Evolutionary conservation across 768 basidiomycete genomes (phyloP).

Genomic region (Phylloporus sp.): DNA sequence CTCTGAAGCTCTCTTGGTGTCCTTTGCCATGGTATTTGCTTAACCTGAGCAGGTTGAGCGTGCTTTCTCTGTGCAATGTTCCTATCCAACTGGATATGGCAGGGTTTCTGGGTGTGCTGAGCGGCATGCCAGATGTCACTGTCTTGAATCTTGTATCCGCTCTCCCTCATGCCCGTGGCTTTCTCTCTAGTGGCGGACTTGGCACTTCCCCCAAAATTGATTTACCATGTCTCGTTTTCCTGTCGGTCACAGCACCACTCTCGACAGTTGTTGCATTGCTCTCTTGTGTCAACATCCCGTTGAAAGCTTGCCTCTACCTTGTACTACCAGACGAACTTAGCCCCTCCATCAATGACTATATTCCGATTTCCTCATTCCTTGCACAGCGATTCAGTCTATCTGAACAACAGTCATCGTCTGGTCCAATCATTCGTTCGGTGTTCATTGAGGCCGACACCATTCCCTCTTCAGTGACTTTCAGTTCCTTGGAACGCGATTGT

Average conservation of each 20-base stretch:
- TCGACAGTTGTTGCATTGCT: no score
- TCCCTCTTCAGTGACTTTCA: background rate
- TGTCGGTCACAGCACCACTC: no score
- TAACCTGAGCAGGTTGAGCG: background rate
- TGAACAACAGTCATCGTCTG: background rate
- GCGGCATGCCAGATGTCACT: constrained; percentile 31
- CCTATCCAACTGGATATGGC: constrained; percentile 20
- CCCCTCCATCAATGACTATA: background rate
- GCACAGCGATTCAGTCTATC: background rate
- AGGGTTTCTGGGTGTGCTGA: constrained; percentile 32
- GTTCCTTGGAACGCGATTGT: background rate
- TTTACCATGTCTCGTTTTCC: no score
- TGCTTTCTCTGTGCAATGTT: background rate
- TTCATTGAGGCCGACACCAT: background rate
- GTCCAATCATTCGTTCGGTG: background rate
- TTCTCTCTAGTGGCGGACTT: background rate
- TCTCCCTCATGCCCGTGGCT: constrained; percentile 12
- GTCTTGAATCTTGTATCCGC: constrained; percentile 30
- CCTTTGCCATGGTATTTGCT: background rate
- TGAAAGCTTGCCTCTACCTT: background rate
- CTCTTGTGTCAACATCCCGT: background rate
- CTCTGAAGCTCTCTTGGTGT: background rate
- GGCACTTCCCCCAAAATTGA: background rate
- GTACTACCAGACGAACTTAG: background rate
- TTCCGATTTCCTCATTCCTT: no score